Evolutionary conservation across 2,329 filamentous ascomycete genomes (phyloP), one percentile per base, ranked within the genome.

Genomic region (Stachybotrys chartarum): DNA sequence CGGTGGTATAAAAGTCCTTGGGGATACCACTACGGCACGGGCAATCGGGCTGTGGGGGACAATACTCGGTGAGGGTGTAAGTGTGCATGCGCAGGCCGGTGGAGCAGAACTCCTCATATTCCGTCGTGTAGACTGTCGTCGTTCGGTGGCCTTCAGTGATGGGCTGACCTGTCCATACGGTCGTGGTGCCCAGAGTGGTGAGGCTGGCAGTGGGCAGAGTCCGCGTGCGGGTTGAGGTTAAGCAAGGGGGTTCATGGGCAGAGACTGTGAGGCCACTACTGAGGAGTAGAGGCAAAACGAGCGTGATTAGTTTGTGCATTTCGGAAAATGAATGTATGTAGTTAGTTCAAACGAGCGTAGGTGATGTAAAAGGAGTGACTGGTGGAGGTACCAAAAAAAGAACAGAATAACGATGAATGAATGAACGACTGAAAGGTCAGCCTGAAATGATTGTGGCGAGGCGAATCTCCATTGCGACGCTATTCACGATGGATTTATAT

Each of bases 41-140:
- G 17, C 50, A 52, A 16, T 52, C 50, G 30, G 50, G 50, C 50
- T 52, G 50, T 10, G 50, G 50, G 17, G 50, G 50, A 17, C 50
- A 52, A 17, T 52, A 32, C 32, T 52, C 50, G 8, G 50, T 52
- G 35, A 52, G 32, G 32, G 50, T 52, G 17, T 52, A 52, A 44
- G 50, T 52, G 32, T 52, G 50, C 50, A 42, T 52, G 50, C 32
- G 31, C 14, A 52, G 32, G 6, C 50, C 50, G 10, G 50, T 52
- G 14, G 50, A 52, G 50, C 50, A 42, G 32, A 52, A 52, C 12
- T 39, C 35, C 31, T 52, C 31, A 18, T 52, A 52, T 5, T 16
- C 32, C 10, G 50, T 52, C 16, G 50, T 52, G 50, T 52, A 52
- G 10, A 52, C 32, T 11, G 50, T 52, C 8, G 6, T 32, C 10